phyloP scores from a whole-genome alignment of 2,329 filamentous ascomycete genomes.

The Paecilomyces dactylethromorphus region DNA sequence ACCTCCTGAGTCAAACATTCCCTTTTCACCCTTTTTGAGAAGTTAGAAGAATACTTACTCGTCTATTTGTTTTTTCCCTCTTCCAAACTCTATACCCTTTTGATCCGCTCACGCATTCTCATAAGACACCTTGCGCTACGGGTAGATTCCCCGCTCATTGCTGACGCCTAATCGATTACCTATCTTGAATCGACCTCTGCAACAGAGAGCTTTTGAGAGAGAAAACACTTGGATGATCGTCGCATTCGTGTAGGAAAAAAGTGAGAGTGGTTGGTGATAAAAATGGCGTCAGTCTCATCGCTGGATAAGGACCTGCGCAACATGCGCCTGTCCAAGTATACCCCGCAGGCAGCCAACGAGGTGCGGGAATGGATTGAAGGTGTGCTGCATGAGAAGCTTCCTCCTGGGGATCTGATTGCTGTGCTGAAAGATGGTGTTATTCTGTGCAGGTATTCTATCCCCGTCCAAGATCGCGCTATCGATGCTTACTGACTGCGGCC shows the following conservation, averaged over 20 bases:
- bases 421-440: constrained; percentile 84
- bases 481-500: constrained; percentile 18
- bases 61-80: not conserved
- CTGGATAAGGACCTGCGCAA: constrained; percentile 93
- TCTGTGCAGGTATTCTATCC: constrained; percentile 69
- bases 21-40: not conserved
- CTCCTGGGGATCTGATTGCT: constrained; percentile 71
- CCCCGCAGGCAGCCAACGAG: constrained; percentile 81
- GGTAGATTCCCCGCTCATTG: not conserved
- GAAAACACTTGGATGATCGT: not conserved
- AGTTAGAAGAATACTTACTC: not conserved
- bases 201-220: not conserved
- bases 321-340: constrained; percentile 88
- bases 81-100: not conserved
- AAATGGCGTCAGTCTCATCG: constrained; percentile 88
- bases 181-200: not conserved
- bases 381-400: constrained; percentile 65
- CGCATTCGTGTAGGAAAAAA: not conserved
- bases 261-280: constrained; percentile 7
- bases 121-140: not conserved
- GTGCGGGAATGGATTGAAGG: constrained; percentile 79
- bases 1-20: not conserved
- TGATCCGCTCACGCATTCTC: not conserved
- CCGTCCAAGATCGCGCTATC: not conserved
- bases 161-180: not conserved